Percentiles rank a stretch among this genome's conserved stretches.
phyloP scores from a whole-genome alignment of 805 yeast species.

The Cyberlindnera meyerae region DNA sequence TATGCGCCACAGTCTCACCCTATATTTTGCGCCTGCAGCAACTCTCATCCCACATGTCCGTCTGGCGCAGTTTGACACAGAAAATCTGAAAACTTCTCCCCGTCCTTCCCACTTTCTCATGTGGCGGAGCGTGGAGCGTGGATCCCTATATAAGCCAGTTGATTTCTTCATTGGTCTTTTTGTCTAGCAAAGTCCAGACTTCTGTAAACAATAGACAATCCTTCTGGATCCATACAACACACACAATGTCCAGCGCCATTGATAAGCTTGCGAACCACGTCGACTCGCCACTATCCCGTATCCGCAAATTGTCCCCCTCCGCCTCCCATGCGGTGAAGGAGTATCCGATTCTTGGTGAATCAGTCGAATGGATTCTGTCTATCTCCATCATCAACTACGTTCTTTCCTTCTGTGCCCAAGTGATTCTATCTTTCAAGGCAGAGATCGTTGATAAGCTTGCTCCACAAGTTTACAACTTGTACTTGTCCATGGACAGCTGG shows the following conservation, averaged over 20 bases:
- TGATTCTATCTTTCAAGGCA: slow-evolving; percentile 5
- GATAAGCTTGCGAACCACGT: slow-evolving; percentile 14
- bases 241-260: slow-evolving; percentile 4
- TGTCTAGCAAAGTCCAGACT: background rate
- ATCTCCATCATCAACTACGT: slow-evolving; percentile 11
- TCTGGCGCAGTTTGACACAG: too few species aligned
- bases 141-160: too few species aligned
- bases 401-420: slow-evolving; percentile 9
- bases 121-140: too few species aligned
- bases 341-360: slow-evolving; percentile 12
- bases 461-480: slow-evolving; percentile 5
- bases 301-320: slow-evolving; percentile 14
- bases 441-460: slow-evolving; percentile 7
- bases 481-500: slow-evolving; percentile 5
- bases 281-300: slow-evolving; percentile 15
- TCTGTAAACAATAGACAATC: background rate
- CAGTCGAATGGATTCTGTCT: slow-evolving; percentile 5
- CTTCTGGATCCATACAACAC: background rate
- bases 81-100: too few species aligned
- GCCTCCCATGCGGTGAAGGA: slow-evolving; percentile 10
- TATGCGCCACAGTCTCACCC: too few species aligned
- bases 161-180: too few species aligned
- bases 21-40: too few species aligned
- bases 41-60: too few species aligned
- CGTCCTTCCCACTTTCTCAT: too few species aligned